Conservation (phyloP, 371 early-diverging fungal genomes). For the Fennellomyces sp. region DNA sequence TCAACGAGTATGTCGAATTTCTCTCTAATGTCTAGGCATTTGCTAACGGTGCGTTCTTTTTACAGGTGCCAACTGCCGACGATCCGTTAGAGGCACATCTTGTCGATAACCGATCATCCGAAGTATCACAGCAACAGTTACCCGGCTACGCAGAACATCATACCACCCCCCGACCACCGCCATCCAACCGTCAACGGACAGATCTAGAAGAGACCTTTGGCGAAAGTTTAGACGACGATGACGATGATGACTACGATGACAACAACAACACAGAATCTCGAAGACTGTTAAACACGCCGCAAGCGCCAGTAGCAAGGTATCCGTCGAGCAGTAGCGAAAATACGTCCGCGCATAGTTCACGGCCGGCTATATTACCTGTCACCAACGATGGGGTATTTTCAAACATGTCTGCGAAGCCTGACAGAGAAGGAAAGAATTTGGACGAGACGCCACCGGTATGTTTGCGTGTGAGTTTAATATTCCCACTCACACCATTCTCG, state of each 20-base stretch:
- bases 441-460: constrained; percentile 48
- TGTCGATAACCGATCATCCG: neutral
- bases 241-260: constrained; percentile 8
- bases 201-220: constrained; percentile 30
- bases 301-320: neutral
- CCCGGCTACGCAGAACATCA: neutral
- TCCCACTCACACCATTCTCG: neutral
- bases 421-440: constrained; percentile 38
- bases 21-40: neutral
- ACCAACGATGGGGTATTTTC: constrained; percentile 65
- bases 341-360: neutral
- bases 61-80: constrained; percentile 17
- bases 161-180: constrained; percentile 1
- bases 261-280: constrained; percentile 7
- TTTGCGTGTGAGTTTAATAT: neutral
- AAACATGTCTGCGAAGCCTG: constrained; percentile 60
- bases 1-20: constrained; percentile 8
- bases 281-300: constrained; percentile 8
- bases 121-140: neutral
- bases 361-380: constrained; percentile 24
- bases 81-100: constrained; percentile 14
- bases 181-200: constrained; percentile 12
- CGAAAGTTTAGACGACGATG: constrained; percentile 22
- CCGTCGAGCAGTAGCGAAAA: constrained; percentile 4
- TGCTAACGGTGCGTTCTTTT: neutral